Percentiles rank a stretch among this genome's conserved stretches.
Evolutionary conservation across 768 basidiomycete genomes (phyloP).

Genomic region (Dioszegia crocea): DNA sequence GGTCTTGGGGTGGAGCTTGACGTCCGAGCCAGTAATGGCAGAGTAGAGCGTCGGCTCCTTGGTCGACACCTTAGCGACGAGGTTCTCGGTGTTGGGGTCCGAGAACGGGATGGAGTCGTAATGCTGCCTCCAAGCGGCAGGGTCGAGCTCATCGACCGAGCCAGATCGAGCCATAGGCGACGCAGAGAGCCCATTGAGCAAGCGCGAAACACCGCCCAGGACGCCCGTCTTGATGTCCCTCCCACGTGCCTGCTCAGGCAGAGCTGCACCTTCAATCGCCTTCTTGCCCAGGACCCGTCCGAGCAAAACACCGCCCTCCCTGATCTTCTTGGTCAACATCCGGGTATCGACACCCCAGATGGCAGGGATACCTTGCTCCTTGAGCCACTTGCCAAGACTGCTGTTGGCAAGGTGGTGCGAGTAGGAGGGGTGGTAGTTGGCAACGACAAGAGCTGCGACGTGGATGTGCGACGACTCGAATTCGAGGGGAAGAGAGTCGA

Average conservation of each 20-base stretch:
- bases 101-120: conserved; percentile 76
- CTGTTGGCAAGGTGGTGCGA: conserved; percentile 90
- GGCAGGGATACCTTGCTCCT: conserved; percentile 89
- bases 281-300: conserved; percentile 73
- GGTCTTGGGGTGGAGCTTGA: conserved; percentile 64
- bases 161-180: conserved; percentile 30
- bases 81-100: conserved; percentile 83
- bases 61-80: conserved; percentile 85
- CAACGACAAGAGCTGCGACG: conserved; percentile 82
- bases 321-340: conserved; percentile 89
- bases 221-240: conserved; percentile 37
- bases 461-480: conserved; percentile 97
- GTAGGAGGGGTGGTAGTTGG: conserved; percentile 79
- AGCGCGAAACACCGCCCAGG: conserved; percentile 36
- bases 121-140: conserved; percentile 67
- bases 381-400: conserved; percentile 84
- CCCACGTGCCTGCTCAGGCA: conserved; percentile 26
- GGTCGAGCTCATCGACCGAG: conserved; percentile 49
- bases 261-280: conserved; percentile 45
- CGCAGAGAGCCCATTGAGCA: conserved; percentile 40
- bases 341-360: conserved; percentile 95
- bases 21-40: conserved; percentile 55
- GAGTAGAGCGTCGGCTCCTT: conserved; percentile 63
- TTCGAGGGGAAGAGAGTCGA: conserved; percentile 54
- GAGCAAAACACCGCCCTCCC: conserved; percentile 90